A percentile compares a stretch with the other conserved stretches of the same genome.
Conservation (phyloP, 2,329 filamentous ascomycete genomes). For the Nigrospora osmanthi region DNA sequence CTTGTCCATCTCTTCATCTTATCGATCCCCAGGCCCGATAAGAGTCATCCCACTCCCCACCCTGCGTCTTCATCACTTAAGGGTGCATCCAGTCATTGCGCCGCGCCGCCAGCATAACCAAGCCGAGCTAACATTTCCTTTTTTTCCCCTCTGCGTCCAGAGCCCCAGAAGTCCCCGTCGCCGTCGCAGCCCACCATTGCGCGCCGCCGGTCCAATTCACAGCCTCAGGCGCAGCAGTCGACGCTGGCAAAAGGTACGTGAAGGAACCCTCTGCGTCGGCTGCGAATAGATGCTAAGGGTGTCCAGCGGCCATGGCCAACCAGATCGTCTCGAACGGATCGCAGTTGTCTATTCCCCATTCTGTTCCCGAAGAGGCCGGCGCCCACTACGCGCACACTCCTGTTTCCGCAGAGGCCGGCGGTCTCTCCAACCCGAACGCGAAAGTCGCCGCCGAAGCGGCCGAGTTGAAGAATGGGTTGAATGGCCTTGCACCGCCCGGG, state of each 20-base stretch:
- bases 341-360: constrained; percentile 13
- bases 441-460: neutral
- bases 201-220: neutral
- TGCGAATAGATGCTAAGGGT: constrained; percentile 15
- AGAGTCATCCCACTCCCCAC: too few relatives aligned
- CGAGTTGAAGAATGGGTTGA: neutral
- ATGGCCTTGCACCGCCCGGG: constrained; percentile 6
- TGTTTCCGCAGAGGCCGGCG: neutral
- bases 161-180: too few relatives aligned
- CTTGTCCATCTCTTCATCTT: too few relatives aligned
- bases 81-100: too few relatives aligned
- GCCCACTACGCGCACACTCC: constrained; percentile 5
- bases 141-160: too few relatives aligned
- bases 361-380: constrained; percentile 8
- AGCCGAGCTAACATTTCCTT: too few relatives aligned
- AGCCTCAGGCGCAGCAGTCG: constrained; percentile 1
- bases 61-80: too few relatives aligned
- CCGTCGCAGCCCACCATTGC: neutral
- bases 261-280: constrained; percentile 15
- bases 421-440: constrained; percentile 5
- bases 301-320: constrained; percentile 21
- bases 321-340: constrained; percentile 14
- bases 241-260: constrained; percentile 1
- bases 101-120: too few relatives aligned
- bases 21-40: too few relatives aligned